A percentile compares a stretch with the other conserved stretches of the same genome.
Conservation (phyloP, 225 moss, liverwort and hornwort species). For the Rhytidiadelphus loreus region DNA sequence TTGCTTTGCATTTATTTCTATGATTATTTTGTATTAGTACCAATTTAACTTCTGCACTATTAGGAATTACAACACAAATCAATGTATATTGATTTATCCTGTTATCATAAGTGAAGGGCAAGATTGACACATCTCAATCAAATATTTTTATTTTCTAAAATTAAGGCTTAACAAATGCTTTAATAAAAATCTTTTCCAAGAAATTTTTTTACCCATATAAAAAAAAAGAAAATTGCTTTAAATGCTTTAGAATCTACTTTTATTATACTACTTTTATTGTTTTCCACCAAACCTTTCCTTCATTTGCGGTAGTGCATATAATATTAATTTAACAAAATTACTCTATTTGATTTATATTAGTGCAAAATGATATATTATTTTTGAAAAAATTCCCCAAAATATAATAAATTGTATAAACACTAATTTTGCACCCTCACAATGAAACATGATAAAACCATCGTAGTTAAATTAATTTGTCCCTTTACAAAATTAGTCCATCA, state of each 20-base stretch:
- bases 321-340: background rate
- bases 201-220: background rate
- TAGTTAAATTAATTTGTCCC: background rate
- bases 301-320: background rate
- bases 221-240: background rate
- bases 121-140: background rate
- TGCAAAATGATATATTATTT: background rate
- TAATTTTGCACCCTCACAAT: background rate
- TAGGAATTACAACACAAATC: background rate
- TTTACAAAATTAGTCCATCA: background rate
- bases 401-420: background rate
- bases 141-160: background rate
- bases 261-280: background rate
- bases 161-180: background rate
- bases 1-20: background rate
- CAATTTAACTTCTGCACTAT: accelerated
- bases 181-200: background rate
- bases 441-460: accelerated
- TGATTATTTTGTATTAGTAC: accelerated
- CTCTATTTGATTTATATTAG: background rate
- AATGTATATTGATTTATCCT: background rate
- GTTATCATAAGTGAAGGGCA: accelerated
- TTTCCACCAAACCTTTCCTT: background rate
- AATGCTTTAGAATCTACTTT: background rate
- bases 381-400: background rate